These are phyloP conservation scores for Termitomyces sp. DNA, from an alignment of 768 basidiomycete species.

Conservation along the genomic window DNA sequence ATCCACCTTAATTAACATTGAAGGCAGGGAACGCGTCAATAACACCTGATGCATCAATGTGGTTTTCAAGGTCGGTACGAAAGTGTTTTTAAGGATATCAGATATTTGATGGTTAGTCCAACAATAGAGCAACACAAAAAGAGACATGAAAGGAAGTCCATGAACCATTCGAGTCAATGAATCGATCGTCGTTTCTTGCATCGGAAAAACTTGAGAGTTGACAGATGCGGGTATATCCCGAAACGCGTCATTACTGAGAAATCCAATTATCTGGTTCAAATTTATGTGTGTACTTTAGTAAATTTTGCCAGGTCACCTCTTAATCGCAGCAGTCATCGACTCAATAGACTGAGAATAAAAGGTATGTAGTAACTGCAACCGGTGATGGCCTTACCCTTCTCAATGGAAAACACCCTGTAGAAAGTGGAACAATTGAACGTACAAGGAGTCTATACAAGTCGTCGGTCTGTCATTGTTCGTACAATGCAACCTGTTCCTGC, in stretches of 20 bases:
- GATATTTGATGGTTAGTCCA: not conserved
- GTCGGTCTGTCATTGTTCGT: slow-evolving; percentile 60
- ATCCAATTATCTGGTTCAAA: not conserved
- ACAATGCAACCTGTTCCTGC: slow-evolving; percentile 96
- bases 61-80: too few species aligned
- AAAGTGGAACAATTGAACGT: not conserved
- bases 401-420: not conserved
- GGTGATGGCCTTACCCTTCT: not conserved
- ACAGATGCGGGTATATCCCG: not conserved
- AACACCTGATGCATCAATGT: too few species aligned
- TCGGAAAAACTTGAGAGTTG: not conserved
- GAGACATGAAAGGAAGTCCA: not conserved
- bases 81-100: too few species aligned
- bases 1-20: too few species aligned
- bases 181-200: not conserved
- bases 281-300: not conserved
- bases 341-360: not conserved
- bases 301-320: not conserved
- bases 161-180: not conserved
- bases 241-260: not conserved
- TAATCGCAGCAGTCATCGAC: not conserved
- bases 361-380: not conserved
- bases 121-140: not conserved
- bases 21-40: too few species aligned
- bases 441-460: slow-evolving; percentile 34